These are phyloP conservation scores for Kodamaea hsintzibuensis DNA, from an alignment of 805 yeast species.

Conservation along the genomic window DNA sequence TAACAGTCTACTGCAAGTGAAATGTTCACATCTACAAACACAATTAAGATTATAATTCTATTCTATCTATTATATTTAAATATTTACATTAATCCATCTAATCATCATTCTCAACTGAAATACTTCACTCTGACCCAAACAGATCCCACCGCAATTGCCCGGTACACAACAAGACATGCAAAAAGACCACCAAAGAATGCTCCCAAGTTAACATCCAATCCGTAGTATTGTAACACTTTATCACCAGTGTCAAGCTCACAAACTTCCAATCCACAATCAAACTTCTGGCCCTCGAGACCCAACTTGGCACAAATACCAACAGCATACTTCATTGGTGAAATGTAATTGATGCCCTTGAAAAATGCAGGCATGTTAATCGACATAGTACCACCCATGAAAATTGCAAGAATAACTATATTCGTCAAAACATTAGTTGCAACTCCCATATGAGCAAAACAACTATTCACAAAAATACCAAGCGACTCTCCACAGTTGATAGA, in stretches of 20 bases:
- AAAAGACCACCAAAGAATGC: slow-evolving; percentile 40
- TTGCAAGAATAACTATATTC: slow-evolving; percentile 20
- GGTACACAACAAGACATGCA: slow-evolving; percentile 42
- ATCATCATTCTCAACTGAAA: neutral
- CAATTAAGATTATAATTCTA: too few relatives aligned
- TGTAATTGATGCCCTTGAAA: slow-evolving; percentile 24
- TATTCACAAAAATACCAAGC: slow-evolving; percentile 26
- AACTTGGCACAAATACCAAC: slow-evolving; percentile 23
- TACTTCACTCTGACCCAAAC: slow-evolving; percentile 17
- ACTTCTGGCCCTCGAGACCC: slow-evolving; percentile 19
- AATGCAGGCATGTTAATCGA: slow-evolving; percentile 29
- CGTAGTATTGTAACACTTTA: slow-evolving; percentile 55
- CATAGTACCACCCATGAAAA: slow-evolving; percentile 34
- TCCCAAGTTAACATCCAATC: slow-evolving; percentile 39
- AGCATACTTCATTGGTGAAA: slow-evolving; percentile 26
- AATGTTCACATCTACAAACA: too few relatives aligned
- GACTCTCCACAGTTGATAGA: slow-evolving; percentile 28
- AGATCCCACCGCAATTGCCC: slow-evolving; percentile 32
- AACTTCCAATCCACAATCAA: slow-evolving; percentile 26
- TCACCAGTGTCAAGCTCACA: slow-evolving; percentile 57
- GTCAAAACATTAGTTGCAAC: slow-evolving; percentile 24
- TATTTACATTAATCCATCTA: too few relatives aligned
- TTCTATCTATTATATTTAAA: too few relatives aligned
- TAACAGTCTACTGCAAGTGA: too few relatives aligned
- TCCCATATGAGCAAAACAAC: slow-evolving; percentile 25